A percentile compares a stretch with the other conserved stretches of the same genome.
Conservation (phyloP, 108 stramenopile species). For the Stephanodiscus triporus region DNA sequence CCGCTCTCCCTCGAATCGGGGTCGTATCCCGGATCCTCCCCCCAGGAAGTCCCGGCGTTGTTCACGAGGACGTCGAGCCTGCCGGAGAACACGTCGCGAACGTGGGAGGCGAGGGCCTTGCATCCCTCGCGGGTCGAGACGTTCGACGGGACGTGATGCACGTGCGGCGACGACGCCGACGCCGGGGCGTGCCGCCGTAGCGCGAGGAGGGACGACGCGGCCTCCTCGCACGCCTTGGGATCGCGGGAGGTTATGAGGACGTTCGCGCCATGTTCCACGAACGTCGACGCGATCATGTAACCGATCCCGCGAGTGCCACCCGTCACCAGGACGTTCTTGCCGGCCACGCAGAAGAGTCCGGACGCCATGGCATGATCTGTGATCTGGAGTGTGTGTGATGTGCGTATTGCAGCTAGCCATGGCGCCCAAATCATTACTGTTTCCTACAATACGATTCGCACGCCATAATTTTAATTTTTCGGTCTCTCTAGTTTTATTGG, state of each 20-base stretch:
- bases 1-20: slow-evolving; percentile 79
- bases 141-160: slow-evolving; percentile 74
- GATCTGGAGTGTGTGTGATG: too few species aligned
- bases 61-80: slow-evolving; percentile 81
- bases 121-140: slow-evolving; percentile 85
- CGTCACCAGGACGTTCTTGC: slow-evolving; percentile 90
- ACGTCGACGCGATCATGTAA: slow-evolving; percentile 86
- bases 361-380: slow-evolving; percentile 5
- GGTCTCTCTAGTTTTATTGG: too few species aligned
- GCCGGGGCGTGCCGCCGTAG: too few species aligned
- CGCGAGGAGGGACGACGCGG: slow-evolving; percentile 42
- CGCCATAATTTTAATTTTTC: too few species aligned
- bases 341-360: slow-evolving; percentile 61
- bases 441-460: too few species aligned
- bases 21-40: slow-evolving; percentile 62
- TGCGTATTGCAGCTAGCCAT: too few species aligned
- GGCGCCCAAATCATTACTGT: too few species aligned
- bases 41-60: slow-evolving; percentile 67
- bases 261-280: slow-evolving; percentile 78
- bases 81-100: slow-evolving; percentile 58
- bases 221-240: slow-evolving; percentile 71
- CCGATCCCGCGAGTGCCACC: slow-evolving; percentile 93
- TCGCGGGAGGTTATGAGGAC: slow-evolving; percentile 85
- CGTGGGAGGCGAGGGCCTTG: slow-evolving; percentile 69
- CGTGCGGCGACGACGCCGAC: background rate